These are phyloP conservation scores for Alternaria hordeiaustralica DNA, from an alignment of 2,329 filamentous ascomycete species.

Conservation along the genomic window DNA sequence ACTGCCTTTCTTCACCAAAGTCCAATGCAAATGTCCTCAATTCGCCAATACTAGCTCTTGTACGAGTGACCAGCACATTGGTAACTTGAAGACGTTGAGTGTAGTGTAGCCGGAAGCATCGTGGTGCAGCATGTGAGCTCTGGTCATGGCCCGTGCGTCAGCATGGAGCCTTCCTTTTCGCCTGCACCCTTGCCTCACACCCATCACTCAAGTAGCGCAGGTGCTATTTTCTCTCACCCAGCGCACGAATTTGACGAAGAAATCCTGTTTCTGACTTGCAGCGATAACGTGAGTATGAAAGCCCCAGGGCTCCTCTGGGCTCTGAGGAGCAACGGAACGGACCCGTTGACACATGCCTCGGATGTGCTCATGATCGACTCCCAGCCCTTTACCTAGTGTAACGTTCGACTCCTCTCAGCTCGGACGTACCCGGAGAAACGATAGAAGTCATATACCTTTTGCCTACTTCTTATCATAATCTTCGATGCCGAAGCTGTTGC, in stretches of 20 bases:
- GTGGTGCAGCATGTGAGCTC: not conserved
- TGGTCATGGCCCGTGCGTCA: not conserved
- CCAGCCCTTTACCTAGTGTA: not conserved
- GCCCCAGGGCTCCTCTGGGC: not conserved
- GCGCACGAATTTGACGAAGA: not conserved
- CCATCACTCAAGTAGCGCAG: too few relatives aligned
- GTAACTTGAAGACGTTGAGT: not conserved
- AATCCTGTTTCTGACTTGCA: not conserved
- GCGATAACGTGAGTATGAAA: not conserved
- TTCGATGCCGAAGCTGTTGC: not conserved
- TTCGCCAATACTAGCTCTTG: not conserved
- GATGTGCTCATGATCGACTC: not conserved
- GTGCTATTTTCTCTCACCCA: too few relatives aligned
- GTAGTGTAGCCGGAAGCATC: not conserved
- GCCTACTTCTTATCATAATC: not conserved
- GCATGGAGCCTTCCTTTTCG: not conserved
- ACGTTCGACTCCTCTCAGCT: not conserved
- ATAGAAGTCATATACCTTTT: not conserved
- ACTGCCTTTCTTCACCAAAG: accelerated
- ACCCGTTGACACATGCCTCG: not conserved
- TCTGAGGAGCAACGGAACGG: not conserved
- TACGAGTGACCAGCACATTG: not conserved
- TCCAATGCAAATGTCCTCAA: accelerated
- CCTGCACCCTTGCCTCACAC: not conserved
- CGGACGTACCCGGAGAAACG: not conserved